Conservation (phyloP, 169 alveolate genomes). For the Perkinsus chesapeaki region DNA sequence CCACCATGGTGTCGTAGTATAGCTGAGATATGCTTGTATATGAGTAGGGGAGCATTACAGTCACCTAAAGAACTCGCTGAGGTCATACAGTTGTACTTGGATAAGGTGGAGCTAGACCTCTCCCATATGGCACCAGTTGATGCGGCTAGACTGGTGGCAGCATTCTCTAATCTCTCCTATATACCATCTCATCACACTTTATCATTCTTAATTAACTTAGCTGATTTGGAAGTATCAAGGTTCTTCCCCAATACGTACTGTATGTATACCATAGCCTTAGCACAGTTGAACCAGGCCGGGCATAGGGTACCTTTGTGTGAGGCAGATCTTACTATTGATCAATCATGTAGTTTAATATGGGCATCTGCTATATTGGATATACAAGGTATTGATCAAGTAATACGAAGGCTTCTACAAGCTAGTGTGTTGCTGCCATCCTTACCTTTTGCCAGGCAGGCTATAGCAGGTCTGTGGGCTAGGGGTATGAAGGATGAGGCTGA, state of each 20-base stretch:
- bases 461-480: neutral
- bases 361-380: neutral
- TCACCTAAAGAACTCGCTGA: neutral
- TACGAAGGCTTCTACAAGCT: neutral
- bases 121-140: neutral
- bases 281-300: neutral
- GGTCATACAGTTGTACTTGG: neutral
- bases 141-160: neutral
- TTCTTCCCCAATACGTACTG: neutral
- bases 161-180: neutral
- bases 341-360: neutral
- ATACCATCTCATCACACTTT: neutral
- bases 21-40: neutral
- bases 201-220: neutral
- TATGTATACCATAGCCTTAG: neutral
- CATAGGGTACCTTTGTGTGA: neutral
- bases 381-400: neutral
- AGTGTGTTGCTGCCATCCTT: neutral
- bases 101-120: neutral
- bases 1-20: neutral
- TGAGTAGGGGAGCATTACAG: neutral
- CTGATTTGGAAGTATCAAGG: neutral
- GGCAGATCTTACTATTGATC: neutral
- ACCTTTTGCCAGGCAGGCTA: neutral
- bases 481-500: neutral